Evolutionary conservation across 805 yeast genomes (phyloP).

Genomic region (Sugiyamaella boreocaroliniensis): DNA sequence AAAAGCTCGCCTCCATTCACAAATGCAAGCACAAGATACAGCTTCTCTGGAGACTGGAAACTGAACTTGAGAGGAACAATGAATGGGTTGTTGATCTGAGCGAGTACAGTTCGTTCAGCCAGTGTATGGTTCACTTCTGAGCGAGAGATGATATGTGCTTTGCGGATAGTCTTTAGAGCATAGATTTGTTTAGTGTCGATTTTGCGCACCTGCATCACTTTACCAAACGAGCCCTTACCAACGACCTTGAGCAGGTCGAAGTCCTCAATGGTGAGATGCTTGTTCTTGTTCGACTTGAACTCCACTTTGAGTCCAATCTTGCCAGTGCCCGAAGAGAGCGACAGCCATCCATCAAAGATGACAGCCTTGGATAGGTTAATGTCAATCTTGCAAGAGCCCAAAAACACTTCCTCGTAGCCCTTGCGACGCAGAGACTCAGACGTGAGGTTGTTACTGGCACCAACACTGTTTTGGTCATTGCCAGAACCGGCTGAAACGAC

Average conservation of each 20-base stretch:
- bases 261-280: conserved; percentile 78
- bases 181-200: conserved; percentile 92
- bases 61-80: conserved; percentile 94
- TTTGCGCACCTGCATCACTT: conserved; percentile 97
- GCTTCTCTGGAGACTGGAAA: conserved; percentile 93
- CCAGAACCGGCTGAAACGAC: conserved; percentile 3
- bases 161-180: conserved; percentile 89
- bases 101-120: conserved; percentile 92
- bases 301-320: conserved; percentile 49
- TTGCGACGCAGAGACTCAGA: conserved; percentile 17
- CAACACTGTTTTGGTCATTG: conserved; percentile 2
- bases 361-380: conserved; percentile 20
- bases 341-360: conserved; percentile 18
- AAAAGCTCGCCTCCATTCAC: conserved; percentile 96
- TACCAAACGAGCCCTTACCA: conserved; percentile 97
- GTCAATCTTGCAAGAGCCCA: conserved; percentile 62
- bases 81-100: conserved; percentile 89
- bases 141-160: conserved; percentile 88
- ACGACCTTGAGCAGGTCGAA: conserved; percentile 90
- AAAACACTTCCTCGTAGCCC: conserved; percentile 55
- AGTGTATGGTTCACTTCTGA: conserved; percentile 94
- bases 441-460: conserved; percentile 1
- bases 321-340: conserved; percentile 27
- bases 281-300: conserved; percentile 52
- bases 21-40: conserved; percentile 83